These are phyloP conservation scores for Boletus sensibilis DNA, from an alignment of 768 basidiomycete species.

Conservation along the genomic window DNA sequence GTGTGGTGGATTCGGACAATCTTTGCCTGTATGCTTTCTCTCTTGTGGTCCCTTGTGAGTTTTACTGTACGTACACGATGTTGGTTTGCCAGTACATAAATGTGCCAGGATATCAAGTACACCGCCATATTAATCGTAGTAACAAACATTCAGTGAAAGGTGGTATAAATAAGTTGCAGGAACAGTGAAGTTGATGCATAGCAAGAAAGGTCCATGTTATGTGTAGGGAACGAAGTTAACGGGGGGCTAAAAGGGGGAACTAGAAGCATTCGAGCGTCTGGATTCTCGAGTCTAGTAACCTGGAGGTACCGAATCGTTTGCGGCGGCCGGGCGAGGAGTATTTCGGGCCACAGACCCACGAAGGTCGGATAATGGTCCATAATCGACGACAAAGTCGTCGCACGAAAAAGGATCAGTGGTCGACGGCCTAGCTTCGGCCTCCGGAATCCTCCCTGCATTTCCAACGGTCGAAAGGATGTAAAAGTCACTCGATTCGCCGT, in stretches of 20 bases:
- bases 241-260: too few relatives aligned
- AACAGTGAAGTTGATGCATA: not conserved
- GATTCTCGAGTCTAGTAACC: not conserved
- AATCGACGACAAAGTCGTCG: not conserved
- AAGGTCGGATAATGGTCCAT: not conserved
- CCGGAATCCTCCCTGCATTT: not conserved
- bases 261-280: not conserved
- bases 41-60: not conserved
- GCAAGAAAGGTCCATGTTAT: not conserved
- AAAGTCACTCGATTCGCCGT: not conserved
- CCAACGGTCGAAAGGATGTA: not conserved
- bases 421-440: not conserved
- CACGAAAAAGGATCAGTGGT: not conserved
- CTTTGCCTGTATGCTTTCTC: not conserved
- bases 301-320: not conserved
- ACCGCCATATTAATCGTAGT: not conserved
- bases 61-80: not conserved
- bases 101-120: not conserved
- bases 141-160: not conserved
- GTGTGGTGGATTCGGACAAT: not conserved
- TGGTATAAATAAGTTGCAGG: not conserved
- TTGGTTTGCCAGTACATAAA: not conserved
- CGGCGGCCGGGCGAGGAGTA: not conserved
- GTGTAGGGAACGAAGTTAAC: not conserved
- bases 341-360: not conserved